A percentile compares a stretch with the other conserved stretches of the same genome.
These are phyloP conservation scores for Paramecium sexaurelia DNA, from an alignment of 73 alveolate genomes.

Conservation along the genomic window DNA sequence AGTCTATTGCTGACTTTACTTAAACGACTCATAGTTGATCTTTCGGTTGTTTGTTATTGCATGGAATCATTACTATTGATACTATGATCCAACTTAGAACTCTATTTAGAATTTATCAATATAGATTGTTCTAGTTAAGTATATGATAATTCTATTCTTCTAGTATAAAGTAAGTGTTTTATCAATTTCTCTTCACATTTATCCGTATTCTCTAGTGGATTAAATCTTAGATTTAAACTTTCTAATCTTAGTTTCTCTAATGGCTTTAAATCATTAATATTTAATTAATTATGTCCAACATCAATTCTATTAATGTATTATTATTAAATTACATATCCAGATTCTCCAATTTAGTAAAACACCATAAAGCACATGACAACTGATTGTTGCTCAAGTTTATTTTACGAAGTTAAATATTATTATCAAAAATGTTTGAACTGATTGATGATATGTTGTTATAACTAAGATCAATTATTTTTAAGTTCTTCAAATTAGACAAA, in stretches of 20 bases:
- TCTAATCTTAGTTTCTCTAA: neutral
- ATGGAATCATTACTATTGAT: neutral
- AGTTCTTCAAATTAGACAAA: neutral
- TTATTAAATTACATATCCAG: neutral
- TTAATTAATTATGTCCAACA: slow-evolving; percentile 8
- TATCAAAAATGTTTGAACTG: neutral
- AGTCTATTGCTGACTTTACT: neutral
- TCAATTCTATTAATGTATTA: neutral
- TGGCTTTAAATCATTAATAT: neutral
- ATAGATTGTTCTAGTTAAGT: neutral
- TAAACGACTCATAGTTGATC: neutral
- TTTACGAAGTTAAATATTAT: neutral
- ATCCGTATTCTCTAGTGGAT: slow-evolving; percentile 16
- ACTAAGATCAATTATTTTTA: neutral
- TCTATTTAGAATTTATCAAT: neutral
- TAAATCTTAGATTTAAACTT: neutral
- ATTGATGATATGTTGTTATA: neutral
- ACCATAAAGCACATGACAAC: neutral
- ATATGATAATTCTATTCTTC: neutral
- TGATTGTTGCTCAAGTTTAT: neutral
- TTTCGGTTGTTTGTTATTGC: neutral
- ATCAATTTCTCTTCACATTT: neutral
- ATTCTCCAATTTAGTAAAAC: slow-evolving; percentile 19
- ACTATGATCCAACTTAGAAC: slow-evolving; percentile 9
- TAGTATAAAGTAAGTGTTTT: neutral